phyloP scores from a whole-genome alignment of 2,329 filamentous ascomycete genomes.

The Monilinia fructigena region DNA sequence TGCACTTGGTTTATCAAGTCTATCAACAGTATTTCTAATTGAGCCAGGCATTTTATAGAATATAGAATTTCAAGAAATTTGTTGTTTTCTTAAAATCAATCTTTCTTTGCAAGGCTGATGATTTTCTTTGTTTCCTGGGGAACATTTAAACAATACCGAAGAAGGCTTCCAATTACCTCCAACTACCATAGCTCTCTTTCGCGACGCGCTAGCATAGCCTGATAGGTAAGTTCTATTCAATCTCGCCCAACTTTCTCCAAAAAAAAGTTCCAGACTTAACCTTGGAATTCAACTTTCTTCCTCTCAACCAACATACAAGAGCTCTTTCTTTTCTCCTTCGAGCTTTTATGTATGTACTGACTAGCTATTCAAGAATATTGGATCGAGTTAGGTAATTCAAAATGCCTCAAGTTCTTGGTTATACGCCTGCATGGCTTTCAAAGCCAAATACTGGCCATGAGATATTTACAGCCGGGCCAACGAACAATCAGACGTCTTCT shows the following conservation, averaged over 20 bases:
- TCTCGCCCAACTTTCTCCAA: constrained; percentile 23
- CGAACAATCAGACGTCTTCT: constrained; percentile 31
- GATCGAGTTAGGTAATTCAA: constrained; percentile 33
- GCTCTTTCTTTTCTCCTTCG: constrained; percentile 20
- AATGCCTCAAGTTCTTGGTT: constrained; percentile 85
- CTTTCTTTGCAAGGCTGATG: constrained; percentile 17
- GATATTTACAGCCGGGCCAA: constrained; percentile 62
- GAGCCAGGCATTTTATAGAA: constrained; percentile 35
- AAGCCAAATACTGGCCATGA: constrained; percentile 73
- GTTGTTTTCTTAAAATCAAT: constrained; percentile 11
- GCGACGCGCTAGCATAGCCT: constrained; percentile 32
- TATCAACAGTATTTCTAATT: constrained; percentile 73
- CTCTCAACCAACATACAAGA: constrained; percentile 23
- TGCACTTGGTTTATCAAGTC: constrained; percentile 90
- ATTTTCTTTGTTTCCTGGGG: constrained; percentile 25
- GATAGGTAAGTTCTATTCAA: neutral
- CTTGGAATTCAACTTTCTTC: constrained; percentile 5
- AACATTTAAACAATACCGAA: constrained; percentile 4
- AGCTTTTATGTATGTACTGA: constrained; percentile 21
- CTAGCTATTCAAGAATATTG: constrained; percentile 26
- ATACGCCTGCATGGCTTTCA: constrained; percentile 84
- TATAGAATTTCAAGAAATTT: neutral
- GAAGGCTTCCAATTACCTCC: constrained; percentile 10
- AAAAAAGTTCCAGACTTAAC: constrained; percentile 28
- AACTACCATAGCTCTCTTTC: constrained; percentile 9